A percentile compares a stretch with the other conserved stretches of the same genome.
Conservation (phyloP, 495 filamentous ascomycete genomes). For the Lichina pygmaea region DNA sequence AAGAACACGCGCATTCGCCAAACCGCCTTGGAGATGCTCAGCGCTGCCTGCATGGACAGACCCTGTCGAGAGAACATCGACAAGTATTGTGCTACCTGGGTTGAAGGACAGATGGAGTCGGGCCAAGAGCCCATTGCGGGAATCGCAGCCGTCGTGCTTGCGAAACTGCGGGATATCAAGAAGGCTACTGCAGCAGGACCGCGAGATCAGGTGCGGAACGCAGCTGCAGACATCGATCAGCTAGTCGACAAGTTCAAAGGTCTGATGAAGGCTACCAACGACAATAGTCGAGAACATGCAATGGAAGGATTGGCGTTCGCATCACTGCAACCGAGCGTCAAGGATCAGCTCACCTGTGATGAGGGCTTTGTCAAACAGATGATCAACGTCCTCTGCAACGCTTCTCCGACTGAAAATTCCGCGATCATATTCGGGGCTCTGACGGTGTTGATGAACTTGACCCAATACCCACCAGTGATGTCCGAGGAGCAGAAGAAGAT, state of each 20-base stretch:
- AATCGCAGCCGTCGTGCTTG: conserved; percentile 64
- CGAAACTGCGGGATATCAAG: conserved; percentile 31
- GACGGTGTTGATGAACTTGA: conserved; percentile 61
- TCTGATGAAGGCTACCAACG: conserved; percentile 36
- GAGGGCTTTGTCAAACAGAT: conserved; percentile 34
- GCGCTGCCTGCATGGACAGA: conserved; percentile 63
- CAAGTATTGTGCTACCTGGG: conserved; percentile 58
- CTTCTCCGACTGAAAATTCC: conserved; percentile 22
- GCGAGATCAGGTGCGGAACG: conserved; percentile 10
- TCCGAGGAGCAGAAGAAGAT: conserved; percentile 85
- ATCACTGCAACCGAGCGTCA: conserved; percentile 56
- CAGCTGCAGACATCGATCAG: conserved; percentile 28
- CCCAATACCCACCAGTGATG: conserved; percentile 46
- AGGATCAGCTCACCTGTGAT: conserved; percentile 49
- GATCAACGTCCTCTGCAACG: conserved; percentile 31
- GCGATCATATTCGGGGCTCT: conserved; percentile 63
- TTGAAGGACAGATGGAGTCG: conserved; percentile 49
- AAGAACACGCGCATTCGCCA: conserved; percentile 58
- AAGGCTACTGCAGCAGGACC: conserved; percentile 10
- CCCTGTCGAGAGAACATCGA: conserved; percentile 52
- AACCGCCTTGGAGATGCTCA: conserved; percentile 63
- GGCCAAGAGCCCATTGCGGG: conserved; percentile 33
- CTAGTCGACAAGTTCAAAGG: conserved; percentile 53
- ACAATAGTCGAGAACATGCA: conserved; percentile 30
- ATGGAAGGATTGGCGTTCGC: conserved; percentile 87